Evolutionary conservation across 2,329 filamentous ascomycete species (phyloP), one percentile per base, ranked within the genome.

Genomic region (Arthrobotrys entomopaga): DNA sequence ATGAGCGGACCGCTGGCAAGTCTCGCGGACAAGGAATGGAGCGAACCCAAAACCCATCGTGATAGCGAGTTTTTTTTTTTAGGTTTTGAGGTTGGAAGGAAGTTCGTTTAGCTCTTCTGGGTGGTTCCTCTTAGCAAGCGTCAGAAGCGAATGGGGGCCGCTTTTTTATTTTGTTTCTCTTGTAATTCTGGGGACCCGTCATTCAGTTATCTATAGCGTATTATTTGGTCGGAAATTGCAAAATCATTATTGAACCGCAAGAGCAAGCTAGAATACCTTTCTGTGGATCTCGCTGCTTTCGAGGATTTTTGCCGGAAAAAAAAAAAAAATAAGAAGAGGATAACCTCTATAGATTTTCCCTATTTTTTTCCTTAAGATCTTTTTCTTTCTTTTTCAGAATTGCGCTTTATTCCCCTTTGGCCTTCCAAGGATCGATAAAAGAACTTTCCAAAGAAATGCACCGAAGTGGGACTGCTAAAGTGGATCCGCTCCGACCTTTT

Each of bases 141-240:
- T 34, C 10, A 7, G 29, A 34, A 34, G 29, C 29, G 11, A 57
- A 61, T 69, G 65, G 65, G 65, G 65, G 65, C 56, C 56, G 65
- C 56, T 61, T 73, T 65, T 54, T 59, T 65, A 26, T 46, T 53
- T 53, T 38, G 29, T 49, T 48, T 46, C n/a, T 46, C 42, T 13
- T 13, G 34, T 52, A 46, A 38, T 42, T 46, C 42, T 40, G 46
- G 58, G 26, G 24, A 24, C 42, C 61, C 56, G 49, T 50, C 34
- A 53, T 53, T 48, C 38, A 64, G 49, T 59, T 74, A 74, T 74
- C 70, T 74, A 74, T 74, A 50, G 70, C 63, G 70, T 57, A 74
- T 52, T n/a, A 58, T 59, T 67, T 64, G 42, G 70, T 67, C 70
- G 70, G 70, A 74, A 74, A 74, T 74, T 67, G 70, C 67, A 52